Percentiles rank a stretch among this genome's conserved stretches.
Evolutionary conservation across 371 early-diverging fungal genomes (phyloP).

Genomic region (Chytridiales sp.): DNA sequence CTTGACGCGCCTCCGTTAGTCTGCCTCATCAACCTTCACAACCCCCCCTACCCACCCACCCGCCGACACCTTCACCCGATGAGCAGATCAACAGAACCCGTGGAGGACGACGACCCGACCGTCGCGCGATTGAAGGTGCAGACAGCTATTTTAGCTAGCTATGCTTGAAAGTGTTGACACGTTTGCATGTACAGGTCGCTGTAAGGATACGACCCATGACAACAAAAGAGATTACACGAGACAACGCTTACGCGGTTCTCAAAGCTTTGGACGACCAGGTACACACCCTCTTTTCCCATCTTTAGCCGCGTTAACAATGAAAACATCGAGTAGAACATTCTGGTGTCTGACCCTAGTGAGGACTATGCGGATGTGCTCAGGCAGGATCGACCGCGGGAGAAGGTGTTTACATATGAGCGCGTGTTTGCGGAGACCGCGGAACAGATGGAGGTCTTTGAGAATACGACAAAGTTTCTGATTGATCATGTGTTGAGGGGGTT

Average conservation of each 20-base stretch:
- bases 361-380: slow-evolving; percentile 20
- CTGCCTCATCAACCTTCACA: too few species aligned
- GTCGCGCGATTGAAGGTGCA: too few species aligned
- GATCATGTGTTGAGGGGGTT: slow-evolving; percentile 46
- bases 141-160: too few species aligned
- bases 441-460: slow-evolving; percentile 60
- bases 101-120: too few species aligned
- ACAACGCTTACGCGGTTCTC: slow-evolving; percentile 1
- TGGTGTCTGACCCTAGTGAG: slow-evolving; percentile 18
- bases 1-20: too few species aligned
- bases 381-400: slow-evolving; percentile 26
- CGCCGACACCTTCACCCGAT: too few species aligned
- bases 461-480: slow-evolving; percentile 52
- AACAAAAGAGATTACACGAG: slow-evolving; percentile 13
- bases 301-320: neutral
- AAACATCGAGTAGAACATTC: neutral
- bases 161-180: too few species aligned
- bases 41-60: too few species aligned
- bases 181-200: slow-evolving; percentile 9
- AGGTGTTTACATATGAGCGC: slow-evolving; percentile 58
- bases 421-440: slow-evolving; percentile 57
- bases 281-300: neutral
- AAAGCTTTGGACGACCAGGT: slow-evolving; percentile 15
- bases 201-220: slow-evolving; percentile 21
- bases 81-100: too few species aligned